Evolutionary conservation across 495 filamentous ascomycete species (phyloP).

Genomic region (Xylaria longipes): DNA sequence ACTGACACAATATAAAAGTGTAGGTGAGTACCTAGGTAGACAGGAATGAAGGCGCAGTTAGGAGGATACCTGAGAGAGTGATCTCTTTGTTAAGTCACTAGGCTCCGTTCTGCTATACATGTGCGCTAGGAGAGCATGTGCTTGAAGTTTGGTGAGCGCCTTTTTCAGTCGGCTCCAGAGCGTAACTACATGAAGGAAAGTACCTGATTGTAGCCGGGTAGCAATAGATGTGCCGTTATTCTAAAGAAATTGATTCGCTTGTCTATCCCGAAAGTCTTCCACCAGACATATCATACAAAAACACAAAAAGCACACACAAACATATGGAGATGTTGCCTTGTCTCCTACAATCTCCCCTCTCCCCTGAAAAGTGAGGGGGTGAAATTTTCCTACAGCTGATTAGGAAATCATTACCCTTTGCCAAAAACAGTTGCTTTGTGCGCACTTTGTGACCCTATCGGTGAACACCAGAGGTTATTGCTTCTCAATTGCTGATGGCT

Average conservation of each 20-base stretch:
- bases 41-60: neutral
- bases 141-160: neutral
- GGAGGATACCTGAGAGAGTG: neutral
- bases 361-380: neutral
- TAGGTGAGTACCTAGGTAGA: neutral
- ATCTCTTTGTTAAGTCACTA: neutral
- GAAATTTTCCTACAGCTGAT: neutral
- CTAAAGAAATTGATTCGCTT: slow-evolving; percentile 23
- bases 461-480: neutral
- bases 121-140: neutral
- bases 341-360: neutral
- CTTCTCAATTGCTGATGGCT: neutral
- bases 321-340: neutral
- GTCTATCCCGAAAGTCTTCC: slow-evolving; percentile 14
- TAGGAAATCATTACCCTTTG: neutral
- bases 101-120: neutral
- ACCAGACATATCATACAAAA: slow-evolving; percentile 15
- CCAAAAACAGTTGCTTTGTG: neutral
- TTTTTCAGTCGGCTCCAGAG: neutral
- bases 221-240: neutral
- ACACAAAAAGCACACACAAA: slow-evolving; percentile 15
- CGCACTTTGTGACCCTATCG: neutral
- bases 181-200: neutral
- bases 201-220: neutral
- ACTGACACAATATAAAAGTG: neutral